Evolutionary conservation across 257 asterid species (phyloP).

Genomic region (Cordia subcordata): DNA sequence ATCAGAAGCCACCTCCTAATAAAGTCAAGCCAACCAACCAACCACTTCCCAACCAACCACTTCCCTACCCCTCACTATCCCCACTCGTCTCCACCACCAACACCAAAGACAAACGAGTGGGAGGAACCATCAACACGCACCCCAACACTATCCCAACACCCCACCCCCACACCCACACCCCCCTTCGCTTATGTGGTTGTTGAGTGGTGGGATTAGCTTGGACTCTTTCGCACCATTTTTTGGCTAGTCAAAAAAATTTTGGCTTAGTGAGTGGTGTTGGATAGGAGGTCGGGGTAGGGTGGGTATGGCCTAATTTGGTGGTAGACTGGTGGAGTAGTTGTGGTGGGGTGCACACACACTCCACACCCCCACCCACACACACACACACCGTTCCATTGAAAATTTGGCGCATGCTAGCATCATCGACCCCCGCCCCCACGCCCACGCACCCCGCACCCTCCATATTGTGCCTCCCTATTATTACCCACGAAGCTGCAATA

Average conservation of each 20-base stretch:
- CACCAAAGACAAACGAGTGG: neutral
- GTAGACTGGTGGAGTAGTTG: constrained; percentile 30
- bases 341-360: constrained; percentile 21
- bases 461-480: constrained; percentile 4
- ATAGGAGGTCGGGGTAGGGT: neutral
- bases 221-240: no score
- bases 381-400: no score
- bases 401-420: constrained; percentile 3
- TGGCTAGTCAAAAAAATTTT: no score
- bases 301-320: constrained; percentile 14
- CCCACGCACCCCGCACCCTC: neutral
- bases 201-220: no score
- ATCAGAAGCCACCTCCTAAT: neutral
- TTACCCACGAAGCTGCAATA: constrained; percentile 1
- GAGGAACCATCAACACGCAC: neutral
- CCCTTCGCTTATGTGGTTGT: no score
- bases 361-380: constrained; percentile 11
- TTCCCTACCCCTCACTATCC: neutral
- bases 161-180: neutral
- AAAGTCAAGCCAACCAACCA: no score
- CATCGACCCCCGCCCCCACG: constrained; percentile 6
- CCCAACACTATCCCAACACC: neutral
- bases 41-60: neutral
- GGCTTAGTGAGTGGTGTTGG: neutral
- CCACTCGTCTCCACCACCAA: constrained; percentile 1